Evolutionary conservation across 768 basidiomycete genomes (phyloP).

Genomic region (Lentinus brumalis): DNA sequence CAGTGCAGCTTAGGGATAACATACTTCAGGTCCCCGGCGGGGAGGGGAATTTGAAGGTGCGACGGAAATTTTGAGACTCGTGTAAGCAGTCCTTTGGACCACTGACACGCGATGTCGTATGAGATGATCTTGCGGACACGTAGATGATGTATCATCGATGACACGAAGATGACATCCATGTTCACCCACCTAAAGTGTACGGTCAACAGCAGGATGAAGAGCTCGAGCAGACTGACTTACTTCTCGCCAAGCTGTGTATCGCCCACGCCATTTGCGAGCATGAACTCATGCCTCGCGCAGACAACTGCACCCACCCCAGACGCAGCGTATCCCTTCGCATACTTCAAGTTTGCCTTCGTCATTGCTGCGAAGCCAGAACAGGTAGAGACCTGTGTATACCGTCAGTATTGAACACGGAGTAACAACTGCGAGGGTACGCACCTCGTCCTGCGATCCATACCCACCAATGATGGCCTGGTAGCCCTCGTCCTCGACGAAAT

Average conservation of each 20-base stretch:
- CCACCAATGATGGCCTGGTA: constrained; percentile 23
- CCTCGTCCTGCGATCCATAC: constrained; percentile 25
- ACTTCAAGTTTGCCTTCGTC: constrained; percentile 5
- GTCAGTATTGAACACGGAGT: no score
- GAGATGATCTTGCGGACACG: not conserved
- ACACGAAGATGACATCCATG: constrained; percentile 26
- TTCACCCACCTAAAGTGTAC: constrained; percentile 19
- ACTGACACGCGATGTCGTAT: constrained; percentile 33
- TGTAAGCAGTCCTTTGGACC: constrained; percentile 25
- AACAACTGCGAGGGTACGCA: not conserved
- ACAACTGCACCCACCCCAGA: constrained; percentile 21
- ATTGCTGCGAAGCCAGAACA: constrained; percentile 1
- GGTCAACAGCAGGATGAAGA: no score
- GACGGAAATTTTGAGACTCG: constrained; percentile 18
- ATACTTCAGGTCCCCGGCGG: constrained; percentile 3
- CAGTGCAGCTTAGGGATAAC: constrained; percentile 37
- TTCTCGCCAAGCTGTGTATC: constrained; percentile 30
- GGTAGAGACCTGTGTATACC: not conserved
- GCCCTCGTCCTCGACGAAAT: constrained; percentile 26
- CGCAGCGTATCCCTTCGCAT: constrained; percentile 6
- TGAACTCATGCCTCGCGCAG: constrained; percentile 26
- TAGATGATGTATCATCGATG: not conserved
- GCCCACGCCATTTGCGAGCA: constrained; percentile 21
- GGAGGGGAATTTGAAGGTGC: not conserved
- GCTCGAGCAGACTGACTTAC: constrained; percentile 4